Evolutionary conservation across 805 yeast species (phyloP).

Genomic region (Suhomyces prunicola): DNA sequence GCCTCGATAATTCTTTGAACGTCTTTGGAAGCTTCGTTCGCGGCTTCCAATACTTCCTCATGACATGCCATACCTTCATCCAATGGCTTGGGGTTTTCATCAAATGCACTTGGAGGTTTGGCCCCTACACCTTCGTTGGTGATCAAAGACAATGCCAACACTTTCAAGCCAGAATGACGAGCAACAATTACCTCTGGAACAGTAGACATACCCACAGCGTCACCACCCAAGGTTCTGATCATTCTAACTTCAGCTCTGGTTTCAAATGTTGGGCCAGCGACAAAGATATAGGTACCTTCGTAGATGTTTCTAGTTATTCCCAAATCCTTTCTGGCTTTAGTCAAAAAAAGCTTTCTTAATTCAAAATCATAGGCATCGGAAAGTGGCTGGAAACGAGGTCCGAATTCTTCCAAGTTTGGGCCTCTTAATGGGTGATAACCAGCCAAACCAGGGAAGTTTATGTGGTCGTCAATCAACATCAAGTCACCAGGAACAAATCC

Average conservation of each 20-base stretch:
- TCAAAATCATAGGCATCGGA: constrained; percentile 85
- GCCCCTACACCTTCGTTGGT: constrained; percentile 79
- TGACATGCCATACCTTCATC: constrained; percentile 84
- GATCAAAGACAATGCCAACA: constrained; percentile 79
- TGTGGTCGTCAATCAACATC: constrained; percentile 87
- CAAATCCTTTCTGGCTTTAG: constrained; percentile 45
- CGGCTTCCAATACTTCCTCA: constrained; percentile 85
- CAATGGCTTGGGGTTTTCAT: constrained; percentile 48
- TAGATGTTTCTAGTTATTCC: constrained; percentile 60
- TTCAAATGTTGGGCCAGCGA: constrained; percentile 93
- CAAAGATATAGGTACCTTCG: constrained; percentile 85
- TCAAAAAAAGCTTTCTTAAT: constrained; percentile 59
- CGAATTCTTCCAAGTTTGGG: constrained; percentile 72
- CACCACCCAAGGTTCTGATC: constrained; percentile 73
- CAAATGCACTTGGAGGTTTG: constrained; percentile 65
- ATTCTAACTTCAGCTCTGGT: constrained; percentile 86
- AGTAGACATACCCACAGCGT: constrained; percentile 96
- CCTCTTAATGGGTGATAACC: constrained; percentile 89
- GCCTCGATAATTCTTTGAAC: constrained; percentile 68
- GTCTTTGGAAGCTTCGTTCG: constrained; percentile 75
- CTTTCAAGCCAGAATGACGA: constrained; percentile 79
- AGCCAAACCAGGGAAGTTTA: constrained; percentile 86
- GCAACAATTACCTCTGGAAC: constrained; percentile 95
- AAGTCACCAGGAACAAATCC: constrained; percentile 76
- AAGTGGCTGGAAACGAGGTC: constrained; percentile 84